Base-by-base conservation (phyloP, 768 basidiomycete species). In the Lepiota venenata region DNA sequence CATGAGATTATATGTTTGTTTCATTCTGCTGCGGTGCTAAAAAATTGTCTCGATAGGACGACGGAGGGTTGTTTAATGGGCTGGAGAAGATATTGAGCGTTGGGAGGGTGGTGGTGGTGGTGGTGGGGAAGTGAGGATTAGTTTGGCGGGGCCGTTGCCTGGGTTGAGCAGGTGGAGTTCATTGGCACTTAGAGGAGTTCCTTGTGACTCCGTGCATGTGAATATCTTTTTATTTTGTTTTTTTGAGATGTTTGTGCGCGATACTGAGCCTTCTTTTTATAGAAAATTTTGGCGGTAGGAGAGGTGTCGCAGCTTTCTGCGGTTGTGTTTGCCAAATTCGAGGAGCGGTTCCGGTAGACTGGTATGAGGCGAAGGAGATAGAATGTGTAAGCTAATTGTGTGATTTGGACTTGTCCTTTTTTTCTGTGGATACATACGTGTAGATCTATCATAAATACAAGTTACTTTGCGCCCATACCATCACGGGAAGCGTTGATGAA, bases 171-270 rank as follows among this genome's bases (percentile, higher is more conserved):
- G 83, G 53, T 93, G 93, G 91, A 86, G 85, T 62, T 81, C 81
- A 58, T 55, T 83, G 55, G 84, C 85, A 37, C 65, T 93, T 60
- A 78, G 82, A 58, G 80, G 80, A 15, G 65, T 86, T 51, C 91
- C 89, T 35, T 92, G 91, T 65, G 90, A 89, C 65, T 71, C 93
- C 58, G 80, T 92, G 22, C 91, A 94, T 72, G 93, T 92, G 64
- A 69, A 88, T 44, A n/a, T 38, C 38, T 54, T 14, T 44, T 38
- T 40, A 54, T 14, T 53, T 46, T 52, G 3, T 32, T 32, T 32
- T 44, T 18, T 2, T 2, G 49, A n/a, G n/a, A n/a, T n/a, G n/a
- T n/a, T n/a, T n/a, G n/a, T n/a, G n/a, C n/a, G n/a, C n/a, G n/a
- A n/a, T n/a, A n/a, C n/a, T n/a, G n/a, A n/a, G n/a, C n/a, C n/a